Conservation (phyloP, 2,329 filamentous ascomycete species). For the Sphaerostilbella broomeana region DNA sequence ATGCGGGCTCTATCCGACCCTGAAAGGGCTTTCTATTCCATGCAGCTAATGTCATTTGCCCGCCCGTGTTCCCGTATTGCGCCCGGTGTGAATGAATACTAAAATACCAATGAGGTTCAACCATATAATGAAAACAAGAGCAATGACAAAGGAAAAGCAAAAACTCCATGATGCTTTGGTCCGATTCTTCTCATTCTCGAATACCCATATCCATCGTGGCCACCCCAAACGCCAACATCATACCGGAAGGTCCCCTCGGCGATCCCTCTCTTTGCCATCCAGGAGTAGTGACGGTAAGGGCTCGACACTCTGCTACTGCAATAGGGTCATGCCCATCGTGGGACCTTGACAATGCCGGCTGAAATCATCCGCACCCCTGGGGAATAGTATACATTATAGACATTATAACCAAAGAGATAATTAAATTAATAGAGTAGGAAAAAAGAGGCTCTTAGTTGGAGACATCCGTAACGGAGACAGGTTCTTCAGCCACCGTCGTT, state of each 20-base stretch:
- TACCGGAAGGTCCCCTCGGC: too few species aligned
- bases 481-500: constrained; percentile 4
- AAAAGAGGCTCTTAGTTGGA: constrained; percentile 3
- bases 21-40: too few species aligned
- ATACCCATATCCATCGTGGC: constrained; percentile 12
- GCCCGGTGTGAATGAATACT: too few species aligned
- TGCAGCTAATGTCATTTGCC: too few species aligned
- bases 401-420: constrained; percentile 16
- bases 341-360: too few species aligned
- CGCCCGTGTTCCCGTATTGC: too few species aligned
- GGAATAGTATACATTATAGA: constrained; percentile 18
- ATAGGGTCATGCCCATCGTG: too few species aligned
- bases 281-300: too few species aligned
- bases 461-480: background rate
- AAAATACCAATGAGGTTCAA: constrained; percentile 1
- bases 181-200: constrained; percentile 6
- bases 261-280: background rate
- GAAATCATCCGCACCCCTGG: too few species aligned
- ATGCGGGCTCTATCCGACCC: too few species aligned
- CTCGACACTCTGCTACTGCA: too few species aligned
- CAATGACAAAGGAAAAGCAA: background rate
- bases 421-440: background rate
- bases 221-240: constrained; percentile 13
- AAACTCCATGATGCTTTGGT: constrained; percentile 6
- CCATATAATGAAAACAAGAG: constrained; percentile 3